A percentile compares a stretch with the other conserved stretches of the same genome.
phyloP scores from a whole-genome alignment of 2,329 filamentous ascomycete genomes.

The Zarea fungicola region DNA sequence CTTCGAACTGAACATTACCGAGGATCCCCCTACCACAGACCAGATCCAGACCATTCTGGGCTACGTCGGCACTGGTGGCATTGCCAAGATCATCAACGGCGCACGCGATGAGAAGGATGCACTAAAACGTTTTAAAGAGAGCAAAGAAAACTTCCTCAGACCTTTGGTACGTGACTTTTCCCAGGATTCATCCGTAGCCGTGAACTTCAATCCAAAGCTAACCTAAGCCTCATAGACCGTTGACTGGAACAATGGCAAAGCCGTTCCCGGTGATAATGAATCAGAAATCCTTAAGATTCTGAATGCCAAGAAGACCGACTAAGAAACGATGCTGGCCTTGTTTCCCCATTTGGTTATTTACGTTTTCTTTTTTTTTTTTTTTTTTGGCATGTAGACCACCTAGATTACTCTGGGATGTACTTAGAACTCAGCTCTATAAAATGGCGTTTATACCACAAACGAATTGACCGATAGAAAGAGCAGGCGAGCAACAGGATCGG shows the following conservation, averaged over 20 bases:
- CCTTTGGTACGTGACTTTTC: constrained; percentile 61
- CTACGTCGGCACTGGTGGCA: constrained; percentile 64
- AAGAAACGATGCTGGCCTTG: no score
- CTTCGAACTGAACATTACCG: constrained; percentile 84
- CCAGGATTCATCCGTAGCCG: background rate
- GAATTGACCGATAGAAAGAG: no score
- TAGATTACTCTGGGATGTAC: constrained; percentile 1
- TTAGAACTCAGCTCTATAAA: constrained; percentile 6
- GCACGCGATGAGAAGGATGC: constrained; percentile 73
- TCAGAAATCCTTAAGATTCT: constrained; percentile 85
- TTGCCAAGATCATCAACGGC: constrained; percentile 61
- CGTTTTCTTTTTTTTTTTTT: constrained; percentile 6
- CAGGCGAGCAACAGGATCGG: no score
- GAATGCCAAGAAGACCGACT: constrained; percentile 43
- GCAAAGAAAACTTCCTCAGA: constrained; percentile 61
- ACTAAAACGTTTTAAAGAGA: constrained; percentile 69
- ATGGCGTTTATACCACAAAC: background rate
- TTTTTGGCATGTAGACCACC: constrained; percentile 10
- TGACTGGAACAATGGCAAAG: constrained; percentile 90
- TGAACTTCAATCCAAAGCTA: constrained; percentile 2
- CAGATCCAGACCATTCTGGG: constrained; percentile 81
- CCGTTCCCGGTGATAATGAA: constrained; percentile 70
- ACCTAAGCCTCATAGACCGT: constrained; percentile 48
- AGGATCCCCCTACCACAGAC: constrained; percentile 71
- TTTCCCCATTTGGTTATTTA: no score